Evolutionary conservation across 306 rosid genomes (phyloP).

Genomic region (Fragaria iinumae): DNA sequence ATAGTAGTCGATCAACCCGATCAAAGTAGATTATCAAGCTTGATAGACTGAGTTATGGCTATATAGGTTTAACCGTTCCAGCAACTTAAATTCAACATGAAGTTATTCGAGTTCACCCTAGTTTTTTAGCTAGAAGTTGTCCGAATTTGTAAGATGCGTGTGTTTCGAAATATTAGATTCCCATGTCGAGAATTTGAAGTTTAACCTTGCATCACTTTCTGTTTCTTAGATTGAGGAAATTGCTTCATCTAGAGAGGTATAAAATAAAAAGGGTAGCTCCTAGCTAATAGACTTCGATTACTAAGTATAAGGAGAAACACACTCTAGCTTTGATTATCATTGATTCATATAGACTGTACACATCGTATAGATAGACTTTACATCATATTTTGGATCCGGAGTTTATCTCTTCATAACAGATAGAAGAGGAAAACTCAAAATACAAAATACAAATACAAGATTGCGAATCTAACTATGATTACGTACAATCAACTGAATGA

Average conservation of each 20-base stretch:
- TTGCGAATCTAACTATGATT: too few species aligned
- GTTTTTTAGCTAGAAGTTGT: not conserved
- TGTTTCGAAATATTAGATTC: not conserved
- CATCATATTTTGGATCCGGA: too few species aligned
- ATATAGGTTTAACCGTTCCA: too few species aligned
- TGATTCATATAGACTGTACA: too few species aligned
- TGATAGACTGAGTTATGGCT: not conserved
- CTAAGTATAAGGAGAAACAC: too few species aligned
- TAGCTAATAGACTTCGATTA: not conserved
- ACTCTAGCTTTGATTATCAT: too few species aligned
- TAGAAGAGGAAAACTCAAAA: too few species aligned
- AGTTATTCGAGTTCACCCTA: not conserved
- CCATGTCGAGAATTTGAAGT: not conserved
- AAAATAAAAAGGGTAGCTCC: not conserved
- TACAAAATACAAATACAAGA: too few species aligned
- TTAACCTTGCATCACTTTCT: not conserved
- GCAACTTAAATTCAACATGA: not conserved
- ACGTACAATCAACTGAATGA: too few species aligned
- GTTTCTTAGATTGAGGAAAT: not conserved
- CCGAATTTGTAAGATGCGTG: not conserved
- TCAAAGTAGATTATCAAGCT: not conserved
- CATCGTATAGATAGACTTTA: too few species aligned
- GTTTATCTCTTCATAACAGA: too few species aligned
- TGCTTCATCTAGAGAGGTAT: not conserved
- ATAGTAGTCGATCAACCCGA: not conserved